Conservation (phyloP, 768 basidiomycete species). For the Candolleomyces efflorescens region DNA sequence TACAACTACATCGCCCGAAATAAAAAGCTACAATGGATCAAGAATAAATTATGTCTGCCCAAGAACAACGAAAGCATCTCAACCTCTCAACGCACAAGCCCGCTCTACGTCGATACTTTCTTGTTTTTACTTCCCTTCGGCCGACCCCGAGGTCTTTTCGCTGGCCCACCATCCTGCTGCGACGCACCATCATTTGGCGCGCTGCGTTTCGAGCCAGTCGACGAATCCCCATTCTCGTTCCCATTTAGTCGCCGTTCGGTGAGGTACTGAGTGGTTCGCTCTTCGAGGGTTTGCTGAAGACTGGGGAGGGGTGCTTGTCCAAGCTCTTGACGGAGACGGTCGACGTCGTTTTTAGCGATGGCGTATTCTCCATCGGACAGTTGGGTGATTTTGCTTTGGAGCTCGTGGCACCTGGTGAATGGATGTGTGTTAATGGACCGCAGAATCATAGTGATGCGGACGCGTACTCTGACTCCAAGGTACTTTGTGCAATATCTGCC, state of each 20-base stretch:
- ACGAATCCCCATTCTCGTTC: constrained; percentile 20
- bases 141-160: constrained; percentile 58
- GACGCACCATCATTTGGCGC: constrained; percentile 19
- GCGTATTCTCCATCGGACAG: constrained; percentile 78
- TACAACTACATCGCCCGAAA: too few species aligned
- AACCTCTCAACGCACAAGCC: not conserved
- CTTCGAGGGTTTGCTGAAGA: constrained; percentile 70
- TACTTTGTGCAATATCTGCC: constrained; percentile 67
- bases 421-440: not conserved
- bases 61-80: too few species aligned
- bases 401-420: constrained; percentile 52
- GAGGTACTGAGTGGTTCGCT: constrained; percentile 54
- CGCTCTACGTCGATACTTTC: constrained; percentile 3
- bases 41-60: too few species aligned
- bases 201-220: constrained; percentile 21
- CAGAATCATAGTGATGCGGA: not conserved
- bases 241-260: constrained; percentile 59
- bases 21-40: too few species aligned
- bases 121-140: constrained; percentile 71
- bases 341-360: constrained; percentile 70
- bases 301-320: constrained; percentile 72
- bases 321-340: constrained; percentile 68
- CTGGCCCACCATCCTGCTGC: constrained; percentile 14
- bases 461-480: constrained; percentile 65
- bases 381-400: constrained; percentile 58